These are phyloP conservation scores for Trypethelium eluteriae DNA, from an alignment of 495 filamentous ascomycete genomes.

Conservation along the genomic window DNA sequence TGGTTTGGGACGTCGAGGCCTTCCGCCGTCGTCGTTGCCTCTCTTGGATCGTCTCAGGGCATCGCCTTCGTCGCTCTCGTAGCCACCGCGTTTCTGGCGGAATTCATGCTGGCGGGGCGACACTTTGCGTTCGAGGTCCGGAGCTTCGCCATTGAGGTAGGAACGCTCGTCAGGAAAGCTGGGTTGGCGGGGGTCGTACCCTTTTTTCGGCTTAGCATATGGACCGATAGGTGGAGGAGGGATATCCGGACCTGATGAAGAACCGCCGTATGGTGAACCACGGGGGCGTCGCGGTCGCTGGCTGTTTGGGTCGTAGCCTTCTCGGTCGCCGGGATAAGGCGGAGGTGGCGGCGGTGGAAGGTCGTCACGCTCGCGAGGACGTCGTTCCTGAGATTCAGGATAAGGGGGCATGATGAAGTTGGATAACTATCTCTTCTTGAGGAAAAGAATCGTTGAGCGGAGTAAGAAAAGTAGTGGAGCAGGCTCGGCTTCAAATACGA, in stretches of 20 bases:
- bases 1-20: not conserved
- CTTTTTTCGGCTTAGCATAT: constrained; percentile 13
- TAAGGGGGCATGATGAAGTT: not conserved
- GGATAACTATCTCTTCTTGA: not conserved
- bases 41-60: constrained; percentile 16
- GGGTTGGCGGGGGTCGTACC: constrained; percentile 15
- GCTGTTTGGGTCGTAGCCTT: constrained; percentile 12
- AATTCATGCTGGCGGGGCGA: constrained; percentile 21
- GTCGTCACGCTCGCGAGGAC: constrained; percentile 12
- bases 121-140: constrained; percentile 26
- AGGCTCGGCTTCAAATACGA: not conserved
- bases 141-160: constrained; percentile 23
- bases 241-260: constrained; percentile 3
- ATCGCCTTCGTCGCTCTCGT: constrained; percentile 29
- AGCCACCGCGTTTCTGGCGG: constrained; percentile 27
- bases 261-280: constrained; percentile 1
- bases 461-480: not conserved
- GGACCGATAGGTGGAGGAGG: constrained; percentile 25
- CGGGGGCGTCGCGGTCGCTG: constrained; percentile 5
- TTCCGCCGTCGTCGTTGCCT: constrained; percentile 12
- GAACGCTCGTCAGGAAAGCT: constrained; percentile 27
- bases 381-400: constrained; percentile 12
- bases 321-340: constrained; percentile 10
- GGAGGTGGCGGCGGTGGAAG: constrained; percentile 13
- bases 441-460: not conserved